Percentiles rank a stretch among this genome's conserved stretches.
Evolutionary conservation across 495 filamentous ascomycete species (phyloP).

Genomic region (Aspergillus taichungensis): DNA sequence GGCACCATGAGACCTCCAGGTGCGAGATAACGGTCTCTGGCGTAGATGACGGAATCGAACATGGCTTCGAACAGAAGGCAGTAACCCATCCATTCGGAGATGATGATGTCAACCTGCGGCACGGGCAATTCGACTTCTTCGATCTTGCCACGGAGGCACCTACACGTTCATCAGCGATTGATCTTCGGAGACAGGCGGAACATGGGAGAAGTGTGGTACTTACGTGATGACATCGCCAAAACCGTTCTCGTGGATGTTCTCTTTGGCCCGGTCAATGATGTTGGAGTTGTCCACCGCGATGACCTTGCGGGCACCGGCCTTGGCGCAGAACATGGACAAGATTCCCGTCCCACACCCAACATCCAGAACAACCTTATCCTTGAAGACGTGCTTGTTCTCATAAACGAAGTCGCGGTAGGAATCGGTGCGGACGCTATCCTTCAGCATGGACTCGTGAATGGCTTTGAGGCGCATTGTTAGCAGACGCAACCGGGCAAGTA

Average conservation of each 20-base stretch:
- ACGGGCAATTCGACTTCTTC: constrained; percentile 79
- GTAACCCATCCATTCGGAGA: constrained; percentile 98
- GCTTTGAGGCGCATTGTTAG: constrained; percentile 35
- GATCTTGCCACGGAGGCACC: constrained; percentile 75
- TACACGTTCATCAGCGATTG: constrained; percentile 6
- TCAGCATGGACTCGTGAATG: constrained; percentile 90
- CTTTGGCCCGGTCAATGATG: constrained; percentile 80
- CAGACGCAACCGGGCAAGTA: background rate
- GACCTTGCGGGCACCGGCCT: constrained; percentile 81
- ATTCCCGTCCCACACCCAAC: constrained; percentile 92
- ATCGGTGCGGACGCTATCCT: constrained; percentile 59
- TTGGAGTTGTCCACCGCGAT: constrained; percentile 90
- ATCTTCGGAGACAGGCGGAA: background rate
- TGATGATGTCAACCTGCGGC: constrained; percentile 83
- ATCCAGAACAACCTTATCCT: constrained; percentile 83
- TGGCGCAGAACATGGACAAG: constrained; percentile 88
- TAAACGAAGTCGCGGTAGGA: constrained; percentile 65
- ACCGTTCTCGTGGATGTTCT: constrained; percentile 76
- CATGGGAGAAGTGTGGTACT: constrained; percentile 6
- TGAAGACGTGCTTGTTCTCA: constrained; percentile 82
- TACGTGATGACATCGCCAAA: constrained; percentile 71
- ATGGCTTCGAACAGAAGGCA: constrained; percentile 89
- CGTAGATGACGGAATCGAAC: constrained; percentile 88
- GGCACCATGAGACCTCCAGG: constrained; percentile 80
- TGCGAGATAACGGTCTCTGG: constrained; percentile 73